phyloP scores from a whole-genome alignment of 2,329 filamentous ascomycete genomes.

The Tolypocladium cylindrosporum region DNA sequence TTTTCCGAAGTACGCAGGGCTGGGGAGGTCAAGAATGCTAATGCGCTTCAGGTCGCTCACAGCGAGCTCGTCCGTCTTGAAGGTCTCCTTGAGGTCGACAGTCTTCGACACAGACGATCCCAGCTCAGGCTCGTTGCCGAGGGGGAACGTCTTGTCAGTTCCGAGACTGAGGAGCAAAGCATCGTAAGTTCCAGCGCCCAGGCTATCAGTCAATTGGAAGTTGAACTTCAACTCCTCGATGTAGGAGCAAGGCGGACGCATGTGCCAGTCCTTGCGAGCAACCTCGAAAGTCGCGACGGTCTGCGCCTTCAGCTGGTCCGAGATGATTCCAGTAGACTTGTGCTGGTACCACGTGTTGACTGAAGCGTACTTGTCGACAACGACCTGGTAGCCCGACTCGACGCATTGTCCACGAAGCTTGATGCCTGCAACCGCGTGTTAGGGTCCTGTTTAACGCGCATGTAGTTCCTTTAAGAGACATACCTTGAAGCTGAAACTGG shows the following conservation, averaged over 20 bases:
- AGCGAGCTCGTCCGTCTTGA: background rate
- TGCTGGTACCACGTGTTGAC: background rate
- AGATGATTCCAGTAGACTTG: background rate
- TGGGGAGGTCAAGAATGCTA: background rate
- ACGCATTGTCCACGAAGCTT: background rate
- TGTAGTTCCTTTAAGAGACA: background rate
- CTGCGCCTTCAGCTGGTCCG: background rate
- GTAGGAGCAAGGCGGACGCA: background rate
- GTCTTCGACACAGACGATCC: background rate
- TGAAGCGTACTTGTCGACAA: background rate
- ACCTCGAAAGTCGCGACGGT: background rate
- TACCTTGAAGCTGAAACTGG: background rate
- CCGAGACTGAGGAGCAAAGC: background rate
- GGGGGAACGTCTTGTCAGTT: background rate
- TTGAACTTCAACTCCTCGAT: background rate
- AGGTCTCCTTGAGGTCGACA: background rate
- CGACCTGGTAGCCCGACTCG: background rate
- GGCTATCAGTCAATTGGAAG: background rate
- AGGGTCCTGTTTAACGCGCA: background rate
- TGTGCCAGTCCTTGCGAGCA: background rate
- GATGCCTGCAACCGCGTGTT: background rate
- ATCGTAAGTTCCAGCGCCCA: background rate
- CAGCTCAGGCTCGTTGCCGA: background rate
- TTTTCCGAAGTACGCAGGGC: background rate
- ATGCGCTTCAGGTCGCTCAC: background rate